Percentiles rank a stretch among this genome's conserved stretches.
These are phyloP conservation scores for Gossypium gossypioides DNA, from an alignment of 441 rosid species.

Conservation along the genomic window DNA sequence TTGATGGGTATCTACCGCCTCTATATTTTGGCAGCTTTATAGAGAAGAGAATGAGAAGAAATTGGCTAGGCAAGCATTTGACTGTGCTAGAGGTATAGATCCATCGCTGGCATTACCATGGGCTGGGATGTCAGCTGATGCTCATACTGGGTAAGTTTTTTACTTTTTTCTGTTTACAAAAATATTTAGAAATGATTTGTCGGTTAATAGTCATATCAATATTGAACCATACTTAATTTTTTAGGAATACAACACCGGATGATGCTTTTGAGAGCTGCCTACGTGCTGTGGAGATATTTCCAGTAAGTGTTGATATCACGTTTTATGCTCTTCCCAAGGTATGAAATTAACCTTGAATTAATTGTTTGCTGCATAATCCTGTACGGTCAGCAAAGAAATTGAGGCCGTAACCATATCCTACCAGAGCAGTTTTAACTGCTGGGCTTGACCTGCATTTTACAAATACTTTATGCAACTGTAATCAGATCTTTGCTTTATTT, in stretches of 20 bases:
- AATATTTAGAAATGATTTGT: neutral
- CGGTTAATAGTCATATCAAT: constrained; percentile 12
- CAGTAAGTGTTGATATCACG: constrained; percentile 38
- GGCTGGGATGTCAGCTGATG: constrained; percentile 95
- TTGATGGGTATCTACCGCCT: constrained; percentile 2
- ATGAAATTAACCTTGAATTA: constrained; percentile 4
- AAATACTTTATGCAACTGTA: neutral
- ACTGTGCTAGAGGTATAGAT: constrained; percentile 90
- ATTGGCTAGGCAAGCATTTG: constrained; percentile 82
- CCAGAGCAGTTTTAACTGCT: neutral
- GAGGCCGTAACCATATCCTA: constrained; percentile 5
- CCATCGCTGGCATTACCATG: constrained; percentile 95
- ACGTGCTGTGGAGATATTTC: constrained; percentile 78
- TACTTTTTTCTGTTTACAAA: constrained; percentile 11
- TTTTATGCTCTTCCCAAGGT: neutral
- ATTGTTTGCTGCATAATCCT: neutral
- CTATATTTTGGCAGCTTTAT: constrained; percentile 48
- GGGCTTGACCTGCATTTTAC: neutral
- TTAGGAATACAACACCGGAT: constrained; percentile 52
- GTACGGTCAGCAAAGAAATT: constrained; percentile 1
- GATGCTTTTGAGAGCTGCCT: constrained; percentile 91
- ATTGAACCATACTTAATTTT: constrained; percentile 16
- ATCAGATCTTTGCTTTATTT: constrained; percentile 14
- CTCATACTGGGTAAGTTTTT: constrained; percentile 44
- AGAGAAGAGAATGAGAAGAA: constrained; percentile 55